These are phyloP conservation scores for Phaeosphaeriaceae sp. DNA, from an alignment of 2,329 filamentous ascomycete species.

Conservation along the genomic window DNA sequence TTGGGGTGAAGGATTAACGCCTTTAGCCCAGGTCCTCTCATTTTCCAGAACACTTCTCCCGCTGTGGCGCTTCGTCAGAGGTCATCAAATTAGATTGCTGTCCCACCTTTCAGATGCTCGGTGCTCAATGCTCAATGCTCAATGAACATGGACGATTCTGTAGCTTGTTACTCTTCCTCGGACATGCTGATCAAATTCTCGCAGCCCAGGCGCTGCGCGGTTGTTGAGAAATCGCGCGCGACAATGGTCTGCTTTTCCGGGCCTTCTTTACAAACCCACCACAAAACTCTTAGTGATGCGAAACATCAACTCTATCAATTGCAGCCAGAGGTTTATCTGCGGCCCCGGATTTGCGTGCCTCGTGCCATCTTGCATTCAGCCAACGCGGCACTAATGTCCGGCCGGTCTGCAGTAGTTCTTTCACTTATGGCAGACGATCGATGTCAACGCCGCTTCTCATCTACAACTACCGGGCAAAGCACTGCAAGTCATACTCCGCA, in stretches of 20 bases:
- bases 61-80: conserved; percentile 26
- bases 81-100: conserved; percentile 41
- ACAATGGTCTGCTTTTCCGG: too few species aligned
- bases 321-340: neutral
- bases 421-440: neutral
- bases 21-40: conserved; percentile 24
- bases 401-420: neutral
- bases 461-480: conserved; percentile 7
- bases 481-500: conserved; percentile 23
- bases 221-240: neutral
- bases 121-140: conserved; percentile 16
- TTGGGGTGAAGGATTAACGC: conserved; percentile 17
- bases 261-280: neutral
- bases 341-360: neutral
- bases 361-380: conserved; percentile 1
- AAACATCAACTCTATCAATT: neutral
- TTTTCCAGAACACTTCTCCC: conserved; percentile 44
- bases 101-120: conserved; percentile 18
- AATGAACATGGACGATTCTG: conserved; percentile 12
- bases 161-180: conserved; percentile 8
- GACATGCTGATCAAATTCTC: neutral
- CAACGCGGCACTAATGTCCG: neutral
- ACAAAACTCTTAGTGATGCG: neutral
- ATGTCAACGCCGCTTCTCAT: neutral
- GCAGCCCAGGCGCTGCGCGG: conserved; percentile 1